phyloP scores from a whole-genome alignment of 345 rosid species.

The Camelina neglecta region DNA sequence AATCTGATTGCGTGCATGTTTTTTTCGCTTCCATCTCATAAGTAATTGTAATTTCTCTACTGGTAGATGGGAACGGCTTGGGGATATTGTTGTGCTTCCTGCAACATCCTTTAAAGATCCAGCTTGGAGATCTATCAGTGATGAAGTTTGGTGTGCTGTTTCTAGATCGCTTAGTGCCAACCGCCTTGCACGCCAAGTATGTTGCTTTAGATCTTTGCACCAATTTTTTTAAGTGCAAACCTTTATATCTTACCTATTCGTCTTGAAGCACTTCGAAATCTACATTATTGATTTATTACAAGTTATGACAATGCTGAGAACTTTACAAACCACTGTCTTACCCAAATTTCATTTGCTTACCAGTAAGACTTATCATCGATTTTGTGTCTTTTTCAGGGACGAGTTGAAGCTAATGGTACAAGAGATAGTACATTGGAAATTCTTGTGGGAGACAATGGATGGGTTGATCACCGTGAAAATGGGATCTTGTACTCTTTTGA shows the following conservation, averaged over 20 bases:
- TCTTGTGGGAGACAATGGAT: slow-evolving; percentile 82
- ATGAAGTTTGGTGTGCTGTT: slow-evolving; percentile 75
- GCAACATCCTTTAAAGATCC: slow-evolving; percentile 78
- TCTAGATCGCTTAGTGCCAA: slow-evolving; percentile 64
- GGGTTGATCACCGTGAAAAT: slow-evolving; percentile 90
- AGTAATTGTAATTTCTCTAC: slow-evolving; percentile 12
- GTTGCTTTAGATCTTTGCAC: slow-evolving; percentile 28
- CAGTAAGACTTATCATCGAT: slow-evolving; percentile 17
- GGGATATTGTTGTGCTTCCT: slow-evolving; percentile 89
- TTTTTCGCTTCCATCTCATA: slow-evolving; percentile 31
- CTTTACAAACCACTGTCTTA: slow-evolving; percentile 1
- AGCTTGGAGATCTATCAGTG: slow-evolving; percentile 64
- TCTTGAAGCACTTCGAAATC: neutral
- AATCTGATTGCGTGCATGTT: neutral
- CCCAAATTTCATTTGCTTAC: slow-evolving; percentile 18
- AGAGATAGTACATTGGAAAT: slow-evolving; percentile 87
- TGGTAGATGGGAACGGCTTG: slow-evolving; percentile 88
- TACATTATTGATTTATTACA: neutral
- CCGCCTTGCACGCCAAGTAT: slow-evolving; percentile 87
- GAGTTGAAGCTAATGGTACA: slow-evolving; percentile 74
- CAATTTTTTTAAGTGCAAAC: neutral
- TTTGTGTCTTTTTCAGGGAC: slow-evolving; percentile 58
- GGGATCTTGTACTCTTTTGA: slow-evolving; percentile 89
- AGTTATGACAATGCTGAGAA: neutral
- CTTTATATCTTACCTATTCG: slow-evolving; percentile 2